Evolutionary conservation across 257 asterid species (phyloP), one percentile per base, ranked within the genome.

Genomic region (Solanum acaule): DNA sequence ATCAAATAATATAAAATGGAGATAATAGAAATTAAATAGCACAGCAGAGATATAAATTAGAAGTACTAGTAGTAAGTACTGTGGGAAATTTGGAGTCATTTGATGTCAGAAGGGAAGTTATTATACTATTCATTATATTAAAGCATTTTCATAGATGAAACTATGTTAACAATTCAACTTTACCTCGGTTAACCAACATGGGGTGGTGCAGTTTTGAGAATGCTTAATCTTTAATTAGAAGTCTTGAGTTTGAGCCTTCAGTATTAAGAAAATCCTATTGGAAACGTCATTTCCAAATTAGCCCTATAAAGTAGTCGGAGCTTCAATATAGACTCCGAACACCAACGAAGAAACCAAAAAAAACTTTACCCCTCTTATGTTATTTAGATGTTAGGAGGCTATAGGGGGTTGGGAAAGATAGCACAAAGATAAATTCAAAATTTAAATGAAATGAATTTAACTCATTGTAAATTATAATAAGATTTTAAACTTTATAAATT

Each of bases 261-360:
- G 0, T 52, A 52, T 16, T 6, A 0, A 6, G 0, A 52, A 52
- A 52, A 1, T 52, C 3, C 0, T 52, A 0, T 52, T 16, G 63
- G 0, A 52, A 16, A 0, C 0, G 4, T 52, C 10, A 52, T 16
- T 2, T 0, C 0, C 0, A 16, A 6, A 52, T 16, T 52, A 3
- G 3, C 3, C 23, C 0, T 6, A 1, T 52, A 52, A 0, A 46
- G 1, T 16, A 16, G 3, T 52, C 22, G 10, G 1, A 16, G 3
- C 2, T 52, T 0, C 1, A 6, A 16, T 52, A 52, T 52, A 52
- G 2, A 16, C 4, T 52, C 1, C 4, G 0, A 2, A 52, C 23
- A 52, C 3, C 63, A 1, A 52, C 1, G 3, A 0, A 52, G 8
- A 52, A 52, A 15, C 8, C 8, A 49, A 52, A 16, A 49, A 15